These are phyloP conservation scores for Cucurbita maxima DNA, from an alignment of 306 rosid genomes.

Conservation along the genomic window DNA sequence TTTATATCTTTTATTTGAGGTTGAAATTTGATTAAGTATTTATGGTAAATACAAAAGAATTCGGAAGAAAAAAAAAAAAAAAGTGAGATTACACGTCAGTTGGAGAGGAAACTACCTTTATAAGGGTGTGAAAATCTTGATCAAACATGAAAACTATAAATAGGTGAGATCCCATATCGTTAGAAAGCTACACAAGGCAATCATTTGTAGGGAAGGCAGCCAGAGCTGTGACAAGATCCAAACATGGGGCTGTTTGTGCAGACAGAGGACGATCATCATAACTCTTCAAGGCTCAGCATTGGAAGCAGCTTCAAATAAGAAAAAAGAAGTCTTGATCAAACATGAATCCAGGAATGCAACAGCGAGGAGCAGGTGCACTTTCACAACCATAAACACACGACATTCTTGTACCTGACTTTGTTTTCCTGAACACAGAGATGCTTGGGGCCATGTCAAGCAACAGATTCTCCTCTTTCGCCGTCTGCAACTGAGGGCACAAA, in stretches of 20 bases:
- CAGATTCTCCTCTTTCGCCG: constrained; percentile 29
- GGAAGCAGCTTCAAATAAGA: constrained; percentile 54
- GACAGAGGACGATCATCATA: constrained; percentile 49
- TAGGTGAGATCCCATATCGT: background rate
- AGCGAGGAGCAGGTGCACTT: constrained; percentile 18
- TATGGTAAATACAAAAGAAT: too few relatives aligned
- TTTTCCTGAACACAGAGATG: constrained; percentile 62
- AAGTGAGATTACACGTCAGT: too few relatives aligned
- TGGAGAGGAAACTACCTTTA: too few relatives aligned
- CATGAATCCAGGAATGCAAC: constrained; percentile 23
- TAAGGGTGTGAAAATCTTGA: too few relatives aligned
- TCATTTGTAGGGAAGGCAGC: background rate
- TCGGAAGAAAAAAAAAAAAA: too few relatives aligned
- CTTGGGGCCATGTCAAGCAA: constrained; percentile 38
- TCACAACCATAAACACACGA: constrained; percentile 59
- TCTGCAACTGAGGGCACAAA: constrained; percentile 11
- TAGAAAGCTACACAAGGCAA: background rate
- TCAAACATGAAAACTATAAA: too few relatives aligned
- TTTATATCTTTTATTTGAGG: background rate
- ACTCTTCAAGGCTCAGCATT: constrained; percentile 55
- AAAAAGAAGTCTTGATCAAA: constrained; percentile 2
- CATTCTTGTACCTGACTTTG: constrained; percentile 60
- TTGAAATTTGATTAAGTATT: background rate
- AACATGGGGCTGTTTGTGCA: constrained; percentile 59
- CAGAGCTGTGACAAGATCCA: constrained; percentile 44